Percentiles rank a stretch among this genome's conserved stretches.
Conservation (phyloP, 176 grass and related monocot species). For the Juncus inflexus region DNA sequence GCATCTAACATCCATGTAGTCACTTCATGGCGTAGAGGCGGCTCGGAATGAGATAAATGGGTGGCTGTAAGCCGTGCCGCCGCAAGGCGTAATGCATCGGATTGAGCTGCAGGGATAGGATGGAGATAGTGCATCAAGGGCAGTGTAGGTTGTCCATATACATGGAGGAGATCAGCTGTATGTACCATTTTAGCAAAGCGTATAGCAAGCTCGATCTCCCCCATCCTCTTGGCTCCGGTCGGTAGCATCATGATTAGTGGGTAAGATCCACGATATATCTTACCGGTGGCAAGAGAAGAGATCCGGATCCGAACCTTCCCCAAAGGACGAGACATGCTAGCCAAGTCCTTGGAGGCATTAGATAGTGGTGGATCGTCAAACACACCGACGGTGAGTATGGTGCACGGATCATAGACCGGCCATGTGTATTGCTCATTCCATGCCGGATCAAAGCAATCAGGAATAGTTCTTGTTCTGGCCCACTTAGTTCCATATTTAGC, state of each 20-base stretch:
- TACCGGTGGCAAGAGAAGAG: slow-evolving; percentile 58
- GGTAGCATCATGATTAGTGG: slow-evolving; percentile 71
- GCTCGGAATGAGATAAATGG: slow-evolving; percentile 63
- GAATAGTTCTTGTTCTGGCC: slow-evolving; percentile 80
- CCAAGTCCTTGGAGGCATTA: slow-evolving; percentile 26
- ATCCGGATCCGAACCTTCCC: slow-evolving; percentile 81
- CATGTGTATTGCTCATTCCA: slow-evolving; percentile 99
- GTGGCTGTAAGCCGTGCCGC: slow-evolving; percentile 52
- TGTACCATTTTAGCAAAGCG: slow-evolving; percentile 60
- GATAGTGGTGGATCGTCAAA: slow-evolving; percentile 60
- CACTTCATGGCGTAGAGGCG: slow-evolving; percentile 73
- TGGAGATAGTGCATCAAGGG: slow-evolving; percentile 70
- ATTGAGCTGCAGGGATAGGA: slow-evolving; percentile 34
- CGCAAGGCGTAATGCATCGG: slow-evolving; percentile 50
- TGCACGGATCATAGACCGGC: slow-evolving; percentile 84
- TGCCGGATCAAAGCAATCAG: slow-evolving; percentile 75
- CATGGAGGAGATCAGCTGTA: slow-evolving; percentile 50
- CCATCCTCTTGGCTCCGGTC: slow-evolving; percentile 76
- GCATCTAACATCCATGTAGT: slow-evolving; percentile 76
- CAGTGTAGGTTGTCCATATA: slow-evolving; percentile 48
- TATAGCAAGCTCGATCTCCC: slow-evolving; percentile 72
- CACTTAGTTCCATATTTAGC: slow-evolving; percentile 93
- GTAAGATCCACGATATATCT: slow-evolving; percentile 64
- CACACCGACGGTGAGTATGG: slow-evolving; percentile 77
- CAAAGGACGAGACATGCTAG: slow-evolving; percentile 39